phyloP scores from a whole-genome alignment of 2,329 filamentous ascomycete species.

The Talaromyces rugulosus region DNA sequence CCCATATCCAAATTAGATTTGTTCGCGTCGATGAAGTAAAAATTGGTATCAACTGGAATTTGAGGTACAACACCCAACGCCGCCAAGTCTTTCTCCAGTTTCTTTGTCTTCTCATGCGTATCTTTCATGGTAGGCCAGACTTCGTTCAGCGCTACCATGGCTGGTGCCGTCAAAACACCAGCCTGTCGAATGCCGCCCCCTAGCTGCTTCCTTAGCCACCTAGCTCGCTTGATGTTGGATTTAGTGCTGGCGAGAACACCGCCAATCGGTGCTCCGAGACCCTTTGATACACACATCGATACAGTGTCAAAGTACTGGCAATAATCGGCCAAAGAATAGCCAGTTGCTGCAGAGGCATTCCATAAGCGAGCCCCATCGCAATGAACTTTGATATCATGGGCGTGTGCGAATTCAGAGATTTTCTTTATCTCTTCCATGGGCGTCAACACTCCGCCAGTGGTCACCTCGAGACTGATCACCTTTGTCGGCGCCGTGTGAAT shows the following conservation, averaged over 20 bases:
- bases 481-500: slow-evolving; percentile 72
- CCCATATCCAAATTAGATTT: slow-evolving; percentile 21
- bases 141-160: slow-evolving; percentile 20
- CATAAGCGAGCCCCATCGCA: slow-evolving; percentile 11
- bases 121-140: slow-evolving; percentile 22
- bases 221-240: slow-evolving; percentile 5
- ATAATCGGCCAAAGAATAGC: slow-evolving; percentile 9
- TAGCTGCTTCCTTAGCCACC: slow-evolving; percentile 9
- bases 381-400: slow-evolving; percentile 10
- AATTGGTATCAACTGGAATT: slow-evolving; percentile 29
- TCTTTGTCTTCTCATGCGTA: slow-evolving; percentile 20
- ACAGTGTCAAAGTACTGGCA: slow-evolving; percentile 11
- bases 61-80: slow-evolving; percentile 49
- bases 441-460: slow-evolving; percentile 12
- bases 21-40: slow-evolving; percentile 21
- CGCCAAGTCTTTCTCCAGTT: slow-evolving; percentile 17
- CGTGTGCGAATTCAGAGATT: slow-evolving; percentile 11
- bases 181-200: slow-evolving; percentile 12
- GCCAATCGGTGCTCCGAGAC: slow-evolving; percentile 10
- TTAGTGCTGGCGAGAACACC: slow-evolving; percentile 6
- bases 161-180: slow-evolving; percentile 20
- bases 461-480: slow-evolving; percentile 49
- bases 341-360: slow-evolving; percentile 9
- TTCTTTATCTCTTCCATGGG: slow-evolving; percentile 8
- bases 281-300: slow-evolving; percentile 12